Evolutionary conservation across 108 stramenopile genomes (phyloP), one percentile per base, ranked within the genome.

Genomic region (Cylindrotheca closterium): DNA sequence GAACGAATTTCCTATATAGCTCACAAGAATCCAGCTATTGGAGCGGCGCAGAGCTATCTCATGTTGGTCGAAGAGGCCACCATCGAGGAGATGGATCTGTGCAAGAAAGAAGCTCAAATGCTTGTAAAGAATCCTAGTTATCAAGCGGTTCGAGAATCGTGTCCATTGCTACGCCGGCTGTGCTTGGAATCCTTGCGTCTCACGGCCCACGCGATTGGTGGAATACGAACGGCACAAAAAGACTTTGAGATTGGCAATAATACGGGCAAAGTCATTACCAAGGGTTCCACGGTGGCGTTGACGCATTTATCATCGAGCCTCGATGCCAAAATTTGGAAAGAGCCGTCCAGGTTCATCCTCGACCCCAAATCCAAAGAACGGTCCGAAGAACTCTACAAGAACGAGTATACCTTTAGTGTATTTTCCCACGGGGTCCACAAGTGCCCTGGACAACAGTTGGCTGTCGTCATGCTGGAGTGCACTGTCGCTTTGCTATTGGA

Each of bases 1-100:
- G n/a, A n/a, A n/a, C n/a, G n/a, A n/a, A n/a, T n/a, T n/a, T n/a
- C n/a, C n/a, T n/a, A 10, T 42, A 15, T 42, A 42, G 81, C 77
- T 21, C 85, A 86, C 62, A 86, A 82, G 53, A 86, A 86, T 70
- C 77, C 81, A 15, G 60, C 81, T 12, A 82, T 82, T 47, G 85
- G 74, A 57, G 67, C 85, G 12, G 67, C 77, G 3, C 85, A 86
- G 65, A 58, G 65, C 23, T 71, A 73, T 32, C 29, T 73, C 3
- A 77, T 79, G 51, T 32, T 79, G 12, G 19, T 21, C 19, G 57
- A 63, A 49, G 22, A 34, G 37, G 18, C 49, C 31, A 0, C 55
- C 25, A 18, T 23, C 42, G 42, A 63, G 22, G 37, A 27, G 17
- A 19, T 45, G n/a, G 17, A 30, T 1, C 3, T 2, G 21, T 50